A percentile compares a stretch with the other conserved stretches of the same genome.
Conservation (phyloP, 2,329 filamentous ascomycete species). For the Cladophialophora exuberans region DNA sequence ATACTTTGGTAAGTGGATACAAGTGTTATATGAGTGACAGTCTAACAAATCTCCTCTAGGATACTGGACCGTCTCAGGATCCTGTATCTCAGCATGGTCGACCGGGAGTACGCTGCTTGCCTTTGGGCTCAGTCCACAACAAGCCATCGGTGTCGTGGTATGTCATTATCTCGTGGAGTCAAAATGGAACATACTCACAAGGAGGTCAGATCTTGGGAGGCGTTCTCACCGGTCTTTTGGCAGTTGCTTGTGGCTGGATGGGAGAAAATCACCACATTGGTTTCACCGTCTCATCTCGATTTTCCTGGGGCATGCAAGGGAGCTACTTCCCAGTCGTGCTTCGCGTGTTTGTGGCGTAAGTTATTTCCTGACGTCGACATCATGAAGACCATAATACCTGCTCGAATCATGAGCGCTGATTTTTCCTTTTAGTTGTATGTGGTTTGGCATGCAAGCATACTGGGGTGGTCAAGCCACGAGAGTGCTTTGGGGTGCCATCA, state of each 20-base stretch:
- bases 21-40: background rate
- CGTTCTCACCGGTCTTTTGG: slow-evolving; percentile 33
- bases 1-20: slow-evolving; percentile 30
- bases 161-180: slow-evolving; percentile 1
- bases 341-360: slow-evolving; percentile 27
- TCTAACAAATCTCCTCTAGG: slow-evolving; percentile 25
- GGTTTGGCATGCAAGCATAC: slow-evolving; percentile 25
- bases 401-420: background rate
- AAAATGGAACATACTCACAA: slow-evolving; percentile 12
- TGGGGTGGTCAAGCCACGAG: slow-evolving; percentile 35
- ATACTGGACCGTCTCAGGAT: slow-evolving; percentile 39
- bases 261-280: slow-evolving; percentile 36
- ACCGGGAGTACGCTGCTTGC: slow-evolving; percentile 36
- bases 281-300: slow-evolving; percentile 35
- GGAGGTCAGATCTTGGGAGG: slow-evolving; percentile 25
- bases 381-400: background rate
- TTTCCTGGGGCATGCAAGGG: slow-evolving; percentile 36
- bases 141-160: slow-evolving; percentile 36
- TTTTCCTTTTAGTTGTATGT: slow-evolving; percentile 20
- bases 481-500: slow-evolving; percentile 28
- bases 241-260: slow-evolving; percentile 36
- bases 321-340: slow-evolving; percentile 33
- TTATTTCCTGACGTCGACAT: background rate
- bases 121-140: slow-evolving; percentile 34
- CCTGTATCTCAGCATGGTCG: slow-evolving; percentile 37